Evolutionary conservation across 352 stramenopile genomes (phyloP).

Genomic region (Achlya hypogyna): DNA sequence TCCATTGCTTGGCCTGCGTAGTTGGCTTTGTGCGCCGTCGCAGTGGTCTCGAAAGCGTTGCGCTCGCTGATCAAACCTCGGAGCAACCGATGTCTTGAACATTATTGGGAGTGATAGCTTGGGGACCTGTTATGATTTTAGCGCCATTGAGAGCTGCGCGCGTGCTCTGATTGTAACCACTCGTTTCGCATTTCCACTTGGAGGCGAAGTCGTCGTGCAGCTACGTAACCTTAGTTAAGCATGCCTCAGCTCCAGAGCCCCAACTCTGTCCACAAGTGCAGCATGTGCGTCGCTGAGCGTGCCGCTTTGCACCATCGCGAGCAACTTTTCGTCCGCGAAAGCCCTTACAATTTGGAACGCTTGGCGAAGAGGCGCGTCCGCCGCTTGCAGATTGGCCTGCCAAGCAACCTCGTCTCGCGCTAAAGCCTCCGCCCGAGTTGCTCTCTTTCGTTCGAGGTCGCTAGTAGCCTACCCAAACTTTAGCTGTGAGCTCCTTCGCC

Average conservation of each 20-base stretch:
- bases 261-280: neutral
- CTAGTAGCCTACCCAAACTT: neutral
- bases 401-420: neutral
- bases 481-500: neutral
- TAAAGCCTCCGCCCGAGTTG: neutral
- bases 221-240: neutral
- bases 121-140: conserved; percentile 13
- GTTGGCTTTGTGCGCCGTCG: neutral
- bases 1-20: neutral
- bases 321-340: neutral
- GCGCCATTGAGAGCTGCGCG: conserved; percentile 18
- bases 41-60: neutral
- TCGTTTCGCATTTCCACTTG: conserved; percentile 16
- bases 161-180: conserved; percentile 2
- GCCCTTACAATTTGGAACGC: neutral
- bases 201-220: conserved; percentile 20
- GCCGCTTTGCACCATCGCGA: neutral
- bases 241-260: neutral
- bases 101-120: neutral
- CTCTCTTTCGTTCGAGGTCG: neutral
- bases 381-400: neutral
- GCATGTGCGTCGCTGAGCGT: neutral
- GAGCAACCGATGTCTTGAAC: neutral
- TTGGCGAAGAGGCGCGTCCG: neutral
- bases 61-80: neutral